Conservation (phyloP, 2,329 filamentous ascomycete species). For the Fusarium kyushuense region DNA sequence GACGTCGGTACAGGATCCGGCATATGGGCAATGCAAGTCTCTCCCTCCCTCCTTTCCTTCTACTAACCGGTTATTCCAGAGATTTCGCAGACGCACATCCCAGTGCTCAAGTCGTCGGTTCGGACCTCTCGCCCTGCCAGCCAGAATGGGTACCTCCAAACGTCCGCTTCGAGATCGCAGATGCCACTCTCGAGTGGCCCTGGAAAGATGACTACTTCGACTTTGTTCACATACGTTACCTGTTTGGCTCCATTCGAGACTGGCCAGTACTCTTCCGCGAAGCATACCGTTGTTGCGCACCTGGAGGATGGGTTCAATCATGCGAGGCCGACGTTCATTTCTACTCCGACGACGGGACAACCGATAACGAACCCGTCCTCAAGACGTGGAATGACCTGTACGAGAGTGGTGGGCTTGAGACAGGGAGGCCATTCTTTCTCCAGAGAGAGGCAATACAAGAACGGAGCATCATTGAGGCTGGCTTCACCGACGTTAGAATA, state of each 20-base stretch:
- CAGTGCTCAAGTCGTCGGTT: slow-evolving; percentile 36
- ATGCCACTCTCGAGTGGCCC: slow-evolving; percentile 38
- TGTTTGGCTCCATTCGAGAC: slow-evolving; percentile 38
- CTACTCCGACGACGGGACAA: slow-evolving; percentile 37
- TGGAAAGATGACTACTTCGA: slow-evolving; percentile 41
- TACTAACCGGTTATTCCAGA: slow-evolving; percentile 8
- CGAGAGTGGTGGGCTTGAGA: slow-evolving; percentile 12
- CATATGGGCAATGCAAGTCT: slow-evolving; percentile 33
- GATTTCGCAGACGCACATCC: slow-evolving; percentile 40
- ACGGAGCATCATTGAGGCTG: slow-evolving; percentile 35
- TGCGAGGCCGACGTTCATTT: slow-evolving; percentile 39
- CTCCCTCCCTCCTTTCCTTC: too few relatives aligned
- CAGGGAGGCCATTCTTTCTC: slow-evolving; percentile 29
- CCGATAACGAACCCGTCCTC: slow-evolving; percentile 24
- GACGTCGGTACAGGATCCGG: slow-evolving; percentile 45
- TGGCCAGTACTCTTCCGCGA: slow-evolving; percentile 36
- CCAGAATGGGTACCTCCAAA: slow-evolving; percentile 43
- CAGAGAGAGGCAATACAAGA: slow-evolving; percentile 32
- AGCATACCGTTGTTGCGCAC: slow-evolving; percentile 37
- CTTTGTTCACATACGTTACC: slow-evolving; percentile 41
- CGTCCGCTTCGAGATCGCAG: slow-evolving; percentile 39
- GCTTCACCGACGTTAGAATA: slow-evolving; percentile 34
- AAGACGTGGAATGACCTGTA: slow-evolving; percentile 30
- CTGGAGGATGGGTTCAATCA: slow-evolving; percentile 40
- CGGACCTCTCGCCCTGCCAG: slow-evolving; percentile 41